Conservation (phyloP, 495 filamentous ascomycete species). For the Hypoxylon rickii region DNA sequence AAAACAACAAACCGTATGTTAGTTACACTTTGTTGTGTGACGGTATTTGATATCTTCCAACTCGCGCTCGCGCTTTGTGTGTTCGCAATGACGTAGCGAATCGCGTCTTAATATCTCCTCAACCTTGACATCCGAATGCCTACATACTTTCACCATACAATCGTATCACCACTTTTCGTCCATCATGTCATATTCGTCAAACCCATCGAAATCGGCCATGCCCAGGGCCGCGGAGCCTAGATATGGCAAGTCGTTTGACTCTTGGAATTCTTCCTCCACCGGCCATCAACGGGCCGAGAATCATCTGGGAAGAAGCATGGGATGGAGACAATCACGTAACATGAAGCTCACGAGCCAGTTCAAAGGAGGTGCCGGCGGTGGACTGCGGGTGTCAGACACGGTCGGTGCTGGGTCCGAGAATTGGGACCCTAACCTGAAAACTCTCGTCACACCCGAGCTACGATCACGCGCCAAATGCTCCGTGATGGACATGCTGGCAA, state of each 20-base stretch:
- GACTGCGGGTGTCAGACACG: conserved; percentile 59
- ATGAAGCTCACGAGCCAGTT: conserved; percentile 73
- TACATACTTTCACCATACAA: neutral
- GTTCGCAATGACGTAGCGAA: conserved; percentile 30
- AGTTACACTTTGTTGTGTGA: too few species aligned
- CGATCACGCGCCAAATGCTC: conserved; percentile 45
- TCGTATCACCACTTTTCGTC: conserved; percentile 1
- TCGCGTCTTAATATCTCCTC: conserved; percentile 15
- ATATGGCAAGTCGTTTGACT: conserved; percentile 64
- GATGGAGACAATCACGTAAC: conserved; percentile 72
- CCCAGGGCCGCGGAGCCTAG: conserved; percentile 52
- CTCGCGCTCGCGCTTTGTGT: too few species aligned
- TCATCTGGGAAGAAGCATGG: conserved; percentile 58
- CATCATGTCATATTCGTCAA: conserved; percentile 32
- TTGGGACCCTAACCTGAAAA: conserved; percentile 51
- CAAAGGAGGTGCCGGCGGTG: conserved; percentile 52
- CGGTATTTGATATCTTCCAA: too few species aligned
- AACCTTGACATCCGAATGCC: neutral
- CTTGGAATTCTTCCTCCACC: conserved; percentile 79
- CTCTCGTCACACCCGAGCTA: conserved; percentile 49
- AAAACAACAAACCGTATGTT: conserved; percentile 3
- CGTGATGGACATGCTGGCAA: conserved; percentile 54
- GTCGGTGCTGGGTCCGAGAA: conserved; percentile 59
- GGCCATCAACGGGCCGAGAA: conserved; percentile 81
- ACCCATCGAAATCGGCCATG: conserved; percentile 33